These are phyloP conservation scores for Hypoxylon fragiforme DNA, from an alignment of 495 filamentous ascomycete species.

Conservation along the genomic window DNA sequence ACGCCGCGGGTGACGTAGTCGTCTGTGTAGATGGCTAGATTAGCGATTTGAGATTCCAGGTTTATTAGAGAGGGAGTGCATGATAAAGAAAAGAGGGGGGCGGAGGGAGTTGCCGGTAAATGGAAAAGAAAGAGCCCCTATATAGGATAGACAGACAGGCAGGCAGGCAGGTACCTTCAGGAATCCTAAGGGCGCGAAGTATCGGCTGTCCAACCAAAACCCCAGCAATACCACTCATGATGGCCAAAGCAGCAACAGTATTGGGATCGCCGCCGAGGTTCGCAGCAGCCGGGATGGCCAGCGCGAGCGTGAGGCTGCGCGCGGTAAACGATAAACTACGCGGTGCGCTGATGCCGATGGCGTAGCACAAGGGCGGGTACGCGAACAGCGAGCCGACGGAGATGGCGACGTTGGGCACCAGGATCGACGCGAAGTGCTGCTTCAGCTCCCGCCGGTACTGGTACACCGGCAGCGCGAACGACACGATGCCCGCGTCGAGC, in stretches of 20 bases:
- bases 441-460: conserved; percentile 53
- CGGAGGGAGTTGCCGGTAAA: neutral
- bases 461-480: conserved; percentile 59
- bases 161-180: conserved; percentile 48
- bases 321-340: conserved; percentile 54
- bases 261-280: conserved; percentile 58
- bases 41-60: no score
- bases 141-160: no score
- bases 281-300: conserved; percentile 51
- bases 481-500: conserved; percentile 57
- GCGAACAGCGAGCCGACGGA: conserved; percentile 52
- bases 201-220: conserved; percentile 51
- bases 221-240: conserved; percentile 58
- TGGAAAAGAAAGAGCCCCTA: neutral
- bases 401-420: conserved; percentile 51
- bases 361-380: conserved; percentile 53
- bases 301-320: conserved; percentile 56
- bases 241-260: conserved; percentile 53
- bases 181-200: conserved; percentile 48
- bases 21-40: conserved; percentile 32
- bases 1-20: conserved; percentile 62
- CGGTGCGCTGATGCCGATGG: conserved; percentile 49
- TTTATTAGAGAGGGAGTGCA: no score
- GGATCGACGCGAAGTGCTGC: conserved; percentile 52
- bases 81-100: no score